Conservation (phyloP, 2,329 filamentous ascomycete genomes). For the Penicillium sp. region DNA sequence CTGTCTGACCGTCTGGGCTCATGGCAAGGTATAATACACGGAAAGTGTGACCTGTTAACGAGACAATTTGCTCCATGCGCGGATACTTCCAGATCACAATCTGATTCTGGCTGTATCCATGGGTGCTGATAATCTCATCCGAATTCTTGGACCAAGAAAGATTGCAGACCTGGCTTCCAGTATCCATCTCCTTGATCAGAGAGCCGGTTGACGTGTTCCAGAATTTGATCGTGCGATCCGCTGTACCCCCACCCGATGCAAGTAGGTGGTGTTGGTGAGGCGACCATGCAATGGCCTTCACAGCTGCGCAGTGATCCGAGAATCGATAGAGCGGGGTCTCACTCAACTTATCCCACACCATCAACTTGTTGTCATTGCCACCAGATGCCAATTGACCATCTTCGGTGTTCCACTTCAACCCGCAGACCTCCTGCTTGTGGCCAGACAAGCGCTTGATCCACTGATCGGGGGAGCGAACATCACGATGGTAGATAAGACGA, state of each 20-base stretch:
- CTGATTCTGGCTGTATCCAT: constrained; percentile 97
- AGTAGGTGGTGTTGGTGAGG: constrained; percentile 91
- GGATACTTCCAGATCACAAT: constrained; percentile 99
- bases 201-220: constrained; percentile 90
- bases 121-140: constrained; percentile 94
- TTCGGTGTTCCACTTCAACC: constrained; percentile 94
- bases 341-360: constrained; percentile 97
- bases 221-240: constrained; percentile 94
- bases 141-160: constrained; percentile 96
- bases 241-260: constrained; percentile 94
- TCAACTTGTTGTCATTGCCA: constrained; percentile 97
- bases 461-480: constrained; percentile 89
- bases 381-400: constrained; percentile 93
- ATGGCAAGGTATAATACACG: constrained; percentile 94
- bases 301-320: constrained; percentile 89
- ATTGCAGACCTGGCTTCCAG: constrained; percentile 98
- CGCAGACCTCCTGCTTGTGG: constrained; percentile 98
- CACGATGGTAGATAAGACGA: constrained; percentile 89
- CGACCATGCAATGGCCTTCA: constrained; percentile 98
- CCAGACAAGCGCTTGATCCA: constrained; percentile 84
- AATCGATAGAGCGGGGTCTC: constrained; percentile 92
- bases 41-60: constrained; percentile 93
- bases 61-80: constrained; percentile 94
- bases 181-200: constrained; percentile 85
- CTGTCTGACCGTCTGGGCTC: constrained; percentile 90